These are phyloP conservation scores for Porpolomopsis calyptriformis DNA, from an alignment of 768 basidiomycete genomes.

Conservation along the genomic window DNA sequence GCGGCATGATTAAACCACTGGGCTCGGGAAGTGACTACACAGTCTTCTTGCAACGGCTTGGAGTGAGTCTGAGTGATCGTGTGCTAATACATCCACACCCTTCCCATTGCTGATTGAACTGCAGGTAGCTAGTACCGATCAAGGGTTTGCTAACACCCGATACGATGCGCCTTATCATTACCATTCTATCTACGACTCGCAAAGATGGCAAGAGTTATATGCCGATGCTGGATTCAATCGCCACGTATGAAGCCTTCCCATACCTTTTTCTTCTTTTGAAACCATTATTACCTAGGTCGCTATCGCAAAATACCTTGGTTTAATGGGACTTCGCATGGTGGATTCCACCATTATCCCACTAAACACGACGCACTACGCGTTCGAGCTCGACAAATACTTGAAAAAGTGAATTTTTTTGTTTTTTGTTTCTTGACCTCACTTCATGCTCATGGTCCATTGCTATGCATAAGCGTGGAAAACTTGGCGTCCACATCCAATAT, in stretches of 20 bases:
- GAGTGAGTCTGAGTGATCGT: too few relatives aligned
- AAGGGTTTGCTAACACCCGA: constrained; percentile 18
- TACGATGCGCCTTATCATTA: constrained; percentile 68
- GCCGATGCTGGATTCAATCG: constrained; percentile 68
- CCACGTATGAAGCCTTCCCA: constrained; percentile 37
- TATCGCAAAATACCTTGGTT: constrained; percentile 54
- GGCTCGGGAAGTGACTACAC: constrained; percentile 90
- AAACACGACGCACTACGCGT: constrained; percentile 59
- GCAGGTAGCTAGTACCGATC: constrained; percentile 15
- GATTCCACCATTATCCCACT: constrained; percentile 48
- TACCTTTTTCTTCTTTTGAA: not conserved
- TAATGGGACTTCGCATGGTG: constrained; percentile 43
- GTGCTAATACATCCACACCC: too few relatives aligned
- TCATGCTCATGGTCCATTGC: constrained; percentile 5
- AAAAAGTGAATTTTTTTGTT: constrained; percentile 8
- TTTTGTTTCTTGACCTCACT: not conserved
- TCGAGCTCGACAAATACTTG: constrained; percentile 18
- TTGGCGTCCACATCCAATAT: constrained; percentile 7
- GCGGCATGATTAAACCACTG: constrained; percentile 41
- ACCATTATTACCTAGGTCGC: constrained; percentile 35
- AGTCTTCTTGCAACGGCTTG: constrained; percentile 72
- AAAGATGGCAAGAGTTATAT: constrained; percentile 63
- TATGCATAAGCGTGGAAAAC: constrained; percentile 5
- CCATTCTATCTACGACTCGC: constrained; percentile 64
- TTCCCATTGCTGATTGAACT: constrained; percentile 9